Evolutionary conservation across 2,329 filamentous ascomycete genomes (phyloP).

Genomic region (Lecanicillium sp.): DNA sequence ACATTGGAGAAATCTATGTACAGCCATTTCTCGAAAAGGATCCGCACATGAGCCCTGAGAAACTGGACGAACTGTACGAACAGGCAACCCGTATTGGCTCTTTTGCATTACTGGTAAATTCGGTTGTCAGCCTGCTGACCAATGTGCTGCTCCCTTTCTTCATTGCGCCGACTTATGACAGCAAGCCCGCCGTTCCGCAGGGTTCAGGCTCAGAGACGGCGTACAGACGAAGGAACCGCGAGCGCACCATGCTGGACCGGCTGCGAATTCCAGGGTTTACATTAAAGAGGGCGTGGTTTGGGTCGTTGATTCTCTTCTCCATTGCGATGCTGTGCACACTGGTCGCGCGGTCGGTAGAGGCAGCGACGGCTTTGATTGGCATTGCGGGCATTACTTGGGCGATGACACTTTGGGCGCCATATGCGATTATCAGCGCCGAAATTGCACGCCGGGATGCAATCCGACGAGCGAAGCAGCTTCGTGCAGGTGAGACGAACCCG

Average conservation of each 20-base stretch:
- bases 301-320: conserved; percentile 78
- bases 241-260: conserved; percentile 42
- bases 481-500: background rate
- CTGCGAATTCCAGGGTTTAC: conserved; percentile 77
- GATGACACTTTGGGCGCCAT: conserved; percentile 87
- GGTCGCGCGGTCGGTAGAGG: conserved; percentile 61
- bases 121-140: conserved; percentile 71
- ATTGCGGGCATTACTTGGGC: conserved; percentile 88
- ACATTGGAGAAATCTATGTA: conserved; percentile 86
- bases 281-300: conserved; percentile 78
- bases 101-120: conserved; percentile 81
- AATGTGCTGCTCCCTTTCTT: conserved; percentile 82
- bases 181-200: conserved; percentile 22
- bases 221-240: conserved; percentile 20
- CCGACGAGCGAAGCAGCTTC: conserved; percentile 28
- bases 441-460: conserved; percentile 71
- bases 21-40: conserved; percentile 72
- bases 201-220: background rate
- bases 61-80: conserved; percentile 77
- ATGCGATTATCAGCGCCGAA: conserved; percentile 89
- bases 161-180: conserved; percentile 71
- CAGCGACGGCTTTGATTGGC: conserved; percentile 69
- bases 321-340: conserved; percentile 76
- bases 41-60: conserved; percentile 64
- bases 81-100: conserved; percentile 79